These are phyloP conservation scores for Trichocomaceae sp. DNA, from an alignment of 2,329 filamentous ascomycete species.

Conservation along the genomic window DNA sequence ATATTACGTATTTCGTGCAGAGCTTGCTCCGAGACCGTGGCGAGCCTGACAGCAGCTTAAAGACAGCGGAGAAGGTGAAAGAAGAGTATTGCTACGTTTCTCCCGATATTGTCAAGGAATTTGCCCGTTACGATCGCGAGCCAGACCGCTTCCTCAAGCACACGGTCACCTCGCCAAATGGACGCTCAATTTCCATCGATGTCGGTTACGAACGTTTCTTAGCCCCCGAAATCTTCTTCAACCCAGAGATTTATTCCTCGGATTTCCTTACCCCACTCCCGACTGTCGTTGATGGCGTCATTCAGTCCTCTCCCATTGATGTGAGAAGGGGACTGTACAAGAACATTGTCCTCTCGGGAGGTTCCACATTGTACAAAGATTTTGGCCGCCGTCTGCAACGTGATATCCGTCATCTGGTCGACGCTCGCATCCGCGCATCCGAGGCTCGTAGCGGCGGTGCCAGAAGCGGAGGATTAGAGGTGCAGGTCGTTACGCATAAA, in stretches of 20 bases:
- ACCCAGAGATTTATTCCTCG: slow-evolving; percentile 98
- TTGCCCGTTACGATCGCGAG: slow-evolving; percentile 87
- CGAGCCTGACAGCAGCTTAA: slow-evolving; percentile 91
- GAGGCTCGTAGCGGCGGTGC: slow-evolving; percentile 88
- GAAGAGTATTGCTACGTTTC: slow-evolving; percentile 98
- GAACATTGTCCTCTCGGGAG: slow-evolving; percentile 97
- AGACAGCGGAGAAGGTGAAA: slow-evolving; percentile 97
- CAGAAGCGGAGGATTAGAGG: slow-evolving; percentile 87
- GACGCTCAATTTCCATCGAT: slow-evolving; percentile 76
- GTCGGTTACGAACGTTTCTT: slow-evolving; percentile 97
- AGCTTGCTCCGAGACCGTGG: slow-evolving; percentile 90
- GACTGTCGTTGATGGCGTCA: slow-evolving; percentile 89
- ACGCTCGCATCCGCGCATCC: slow-evolving; percentile 84
- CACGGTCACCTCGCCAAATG: slow-evolving; percentile 76
- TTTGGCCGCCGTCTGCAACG: slow-evolving; percentile 93
- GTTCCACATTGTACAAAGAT: slow-evolving; percentile 96
- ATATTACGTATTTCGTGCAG: slow-evolving; percentile 98
- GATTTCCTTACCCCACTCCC: slow-evolving; percentile 96
- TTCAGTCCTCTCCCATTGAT: slow-evolving; percentile 95
- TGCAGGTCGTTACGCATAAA: slow-evolving; percentile 96
- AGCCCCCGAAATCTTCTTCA: slow-evolving; percentile 99
- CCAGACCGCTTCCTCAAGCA: slow-evolving; percentile 87
- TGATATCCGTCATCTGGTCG: slow-evolving; percentile 93
- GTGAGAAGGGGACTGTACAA: slow-evolving; percentile 96
- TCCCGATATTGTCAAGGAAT: slow-evolving; percentile 98